Conservation (phyloP, 306 rosid genomes). For the Cicer chorassanicum region DNA sequence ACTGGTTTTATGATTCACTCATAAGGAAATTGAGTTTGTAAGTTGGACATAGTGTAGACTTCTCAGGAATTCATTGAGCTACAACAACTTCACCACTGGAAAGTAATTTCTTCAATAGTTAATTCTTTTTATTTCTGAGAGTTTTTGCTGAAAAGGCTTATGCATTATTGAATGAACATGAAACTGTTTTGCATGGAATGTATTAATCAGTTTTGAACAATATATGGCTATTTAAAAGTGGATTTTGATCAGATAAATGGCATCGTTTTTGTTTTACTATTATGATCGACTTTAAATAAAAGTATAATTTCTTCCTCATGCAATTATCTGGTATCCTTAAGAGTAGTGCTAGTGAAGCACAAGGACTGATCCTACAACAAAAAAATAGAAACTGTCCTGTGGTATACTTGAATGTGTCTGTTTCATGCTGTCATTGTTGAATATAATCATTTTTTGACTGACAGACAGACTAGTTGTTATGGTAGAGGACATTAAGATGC, state of each 20-base stretch:
- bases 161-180: conserved; percentile 8
- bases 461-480: background rate
- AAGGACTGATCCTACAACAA: background rate
- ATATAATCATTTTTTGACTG: too few relatives aligned
- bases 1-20: conserved; percentile 23
- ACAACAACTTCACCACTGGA: conserved; percentile 2
- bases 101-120: conserved; percentile 14
- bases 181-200: conserved; percentile 27
- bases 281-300: conserved; percentile 15
- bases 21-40: conserved; percentile 36
- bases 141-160: background rate
- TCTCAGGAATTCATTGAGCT: conserved; percentile 32
- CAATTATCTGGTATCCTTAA: background rate
- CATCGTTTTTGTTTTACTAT: conserved; percentile 10
- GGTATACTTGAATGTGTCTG: too few relatives aligned
- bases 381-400: background rate
- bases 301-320: background rate
- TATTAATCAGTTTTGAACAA: conserved; percentile 29
- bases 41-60: conserved; percentile 23
- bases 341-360: conserved; percentile 22
- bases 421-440: too few relatives aligned
- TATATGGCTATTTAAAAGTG: conserved; percentile 23
- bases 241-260: background rate
- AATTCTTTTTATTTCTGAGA: conserved; percentile 4
- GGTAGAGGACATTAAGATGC: too few relatives aligned